Percentiles rank a stretch among this genome's conserved stretches.
Evolutionary conservation across 768 basidiomycete species (phyloP).

Genomic region (Pisolithus tinctorius): DNA sequence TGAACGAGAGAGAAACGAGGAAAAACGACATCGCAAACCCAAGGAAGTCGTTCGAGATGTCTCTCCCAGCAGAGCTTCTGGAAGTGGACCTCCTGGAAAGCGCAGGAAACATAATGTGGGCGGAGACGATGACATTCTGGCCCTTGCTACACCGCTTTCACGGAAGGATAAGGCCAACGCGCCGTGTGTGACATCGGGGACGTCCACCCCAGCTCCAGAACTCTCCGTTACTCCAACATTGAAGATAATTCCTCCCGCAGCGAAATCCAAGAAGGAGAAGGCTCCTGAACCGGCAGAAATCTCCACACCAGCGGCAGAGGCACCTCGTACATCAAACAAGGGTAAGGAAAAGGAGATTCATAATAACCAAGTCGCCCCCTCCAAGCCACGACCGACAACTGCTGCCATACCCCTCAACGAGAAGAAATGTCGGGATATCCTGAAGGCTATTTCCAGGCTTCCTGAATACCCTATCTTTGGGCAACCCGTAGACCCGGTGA

Average conservation of each 20-base stretch:
- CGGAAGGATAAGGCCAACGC: constrained; percentile 42
- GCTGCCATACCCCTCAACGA: constrained; percentile 57
- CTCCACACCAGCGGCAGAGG: constrained; percentile 14
- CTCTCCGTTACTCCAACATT: constrained; percentile 21
- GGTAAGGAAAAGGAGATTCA: constrained; percentile 67
- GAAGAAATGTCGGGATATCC: constrained; percentile 74
- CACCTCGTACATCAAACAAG: constrained; percentile 45
- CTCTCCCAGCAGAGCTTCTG: constrained; percentile 30
- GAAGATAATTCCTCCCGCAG: constrained; percentile 16
- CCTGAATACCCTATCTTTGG: constrained; percentile 70
- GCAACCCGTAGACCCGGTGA: constrained; percentile 75
- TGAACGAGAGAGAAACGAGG: constrained; percentile 59
- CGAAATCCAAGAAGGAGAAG: constrained; percentile 45
- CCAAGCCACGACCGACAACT: constrained; percentile 34
- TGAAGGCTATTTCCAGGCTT: constrained; percentile 52
- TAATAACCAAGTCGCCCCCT: constrained; percentile 26
- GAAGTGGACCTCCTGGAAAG: constrained; percentile 39
- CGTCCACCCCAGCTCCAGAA: constrained; percentile 33
- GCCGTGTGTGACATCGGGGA: constrained; percentile 33
- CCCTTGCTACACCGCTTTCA: constrained; percentile 48
- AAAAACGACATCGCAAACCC: constrained; percentile 39
- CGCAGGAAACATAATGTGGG: constrained; percentile 46
- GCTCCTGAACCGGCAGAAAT: constrained; percentile 19
- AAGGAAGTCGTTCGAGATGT: constrained; percentile 35
- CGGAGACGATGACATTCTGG: constrained; percentile 60